Conservation (phyloP, 768 basidiomycete species). For the Sporobolomyces pararoseus region DNA sequence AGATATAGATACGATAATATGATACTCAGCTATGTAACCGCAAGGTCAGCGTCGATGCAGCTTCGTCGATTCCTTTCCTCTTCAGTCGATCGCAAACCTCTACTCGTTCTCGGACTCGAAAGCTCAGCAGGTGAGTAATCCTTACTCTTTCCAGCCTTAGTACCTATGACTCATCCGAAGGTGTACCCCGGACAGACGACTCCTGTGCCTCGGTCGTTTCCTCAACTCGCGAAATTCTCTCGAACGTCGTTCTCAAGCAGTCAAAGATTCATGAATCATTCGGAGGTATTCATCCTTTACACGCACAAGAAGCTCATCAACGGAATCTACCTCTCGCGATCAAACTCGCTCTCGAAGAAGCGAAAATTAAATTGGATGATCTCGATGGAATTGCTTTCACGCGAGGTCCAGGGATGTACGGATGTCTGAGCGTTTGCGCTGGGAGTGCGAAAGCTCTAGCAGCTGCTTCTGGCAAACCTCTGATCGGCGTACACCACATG, state of each 20-base stretch:
- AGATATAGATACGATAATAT: too few relatives aligned
- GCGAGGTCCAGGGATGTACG: constrained; percentile 67
- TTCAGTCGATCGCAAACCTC: background rate
- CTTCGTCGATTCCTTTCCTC: background rate
- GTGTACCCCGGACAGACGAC: constrained; percentile 59
- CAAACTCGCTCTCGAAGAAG: constrained; percentile 62
- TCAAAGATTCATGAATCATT: constrained; percentile 52
- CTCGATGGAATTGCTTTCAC: constrained; percentile 89
- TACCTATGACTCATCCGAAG: too few relatives aligned
- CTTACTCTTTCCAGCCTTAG: too few relatives aligned
- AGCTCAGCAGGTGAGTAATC: constrained; percentile 32
- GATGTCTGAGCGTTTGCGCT: constrained; percentile 72
- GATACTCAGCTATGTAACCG: too few relatives aligned
- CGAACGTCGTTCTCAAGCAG: constrained; percentile 84
- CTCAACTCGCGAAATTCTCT: constrained; percentile 62
- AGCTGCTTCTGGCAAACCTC: constrained; percentile 67
- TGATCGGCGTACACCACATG: constrained; percentile 91
- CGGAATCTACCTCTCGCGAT: constrained; percentile 78
- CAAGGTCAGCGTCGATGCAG: background rate
- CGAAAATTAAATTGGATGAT: constrained; percentile 59
- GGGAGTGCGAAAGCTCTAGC: constrained; percentile 84
- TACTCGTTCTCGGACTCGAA: constrained; percentile 42
- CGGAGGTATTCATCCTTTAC: constrained; percentile 49
- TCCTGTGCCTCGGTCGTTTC: constrained; percentile 84
- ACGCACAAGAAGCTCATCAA: constrained; percentile 66